Conservation (phyloP, 176 grass and related monocot genomes). For the Aegilops longissima region DNA sequence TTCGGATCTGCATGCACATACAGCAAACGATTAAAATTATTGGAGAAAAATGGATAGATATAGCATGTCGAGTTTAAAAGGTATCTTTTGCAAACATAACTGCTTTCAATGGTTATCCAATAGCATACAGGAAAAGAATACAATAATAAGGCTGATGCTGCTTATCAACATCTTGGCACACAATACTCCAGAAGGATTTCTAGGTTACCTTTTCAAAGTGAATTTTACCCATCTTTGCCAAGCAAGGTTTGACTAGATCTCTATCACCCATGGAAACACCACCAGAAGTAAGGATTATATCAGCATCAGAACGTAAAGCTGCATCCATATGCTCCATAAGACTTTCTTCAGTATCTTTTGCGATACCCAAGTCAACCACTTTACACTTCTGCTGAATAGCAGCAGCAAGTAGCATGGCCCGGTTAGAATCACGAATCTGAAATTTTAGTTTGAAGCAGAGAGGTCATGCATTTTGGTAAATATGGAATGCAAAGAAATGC, state of each 20-base stretch:
- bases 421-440: slow-evolving; percentile 96
- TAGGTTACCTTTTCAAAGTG: slow-evolving; percentile 88
- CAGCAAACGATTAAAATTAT: slow-evolving; percentile 21
- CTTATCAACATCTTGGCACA: neutral
- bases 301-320: slow-evolving; percentile 60
- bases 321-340: slow-evolving; percentile 61
- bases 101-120: neutral
- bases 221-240: slow-evolving; percentile 72
- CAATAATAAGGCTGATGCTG: neutral
- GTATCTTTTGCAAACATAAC: neutral
- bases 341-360: slow-evolving; percentile 81
- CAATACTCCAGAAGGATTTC: neutral
- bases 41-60: slow-evolving; percentile 4
- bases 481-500: neutral
- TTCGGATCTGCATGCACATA: slow-evolving; percentile 50
- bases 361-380: slow-evolving; percentile 85
- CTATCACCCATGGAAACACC: slow-evolving; percentile 98
- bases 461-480: neutral
- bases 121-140: neutral
- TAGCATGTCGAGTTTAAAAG: neutral
- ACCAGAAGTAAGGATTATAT: slow-evolving; percentile 89
- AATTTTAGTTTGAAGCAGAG: slow-evolving; percentile 29
- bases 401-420: slow-evolving; percentile 82
- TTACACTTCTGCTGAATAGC: slow-evolving; percentile 81
- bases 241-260: slow-evolving; percentile 93